A percentile compares a stretch with the other conserved stretches of the same genome.
phyloP scores from a whole-genome alignment of 306 rosid species.

The Fragaria vesca region DNA sequence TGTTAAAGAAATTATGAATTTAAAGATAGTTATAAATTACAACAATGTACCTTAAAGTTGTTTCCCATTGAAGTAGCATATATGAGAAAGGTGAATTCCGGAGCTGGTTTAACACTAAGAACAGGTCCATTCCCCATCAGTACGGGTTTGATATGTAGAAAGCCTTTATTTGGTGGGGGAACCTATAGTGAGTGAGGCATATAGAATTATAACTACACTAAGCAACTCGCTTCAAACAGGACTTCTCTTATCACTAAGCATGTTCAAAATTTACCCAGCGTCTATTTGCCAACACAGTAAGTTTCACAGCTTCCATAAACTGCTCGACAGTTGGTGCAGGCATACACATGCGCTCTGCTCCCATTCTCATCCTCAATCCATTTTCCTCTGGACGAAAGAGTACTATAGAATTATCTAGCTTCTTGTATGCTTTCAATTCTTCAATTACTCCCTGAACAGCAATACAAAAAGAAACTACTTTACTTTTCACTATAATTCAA shows the following conservation, averaged over 20 bases:
- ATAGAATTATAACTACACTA: background rate
- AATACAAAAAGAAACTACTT: background rate
- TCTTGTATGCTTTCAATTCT: conserved; percentile 29
- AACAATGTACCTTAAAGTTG: background rate
- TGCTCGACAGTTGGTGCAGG: conserved; percentile 43
- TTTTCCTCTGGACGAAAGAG: conserved; percentile 43
- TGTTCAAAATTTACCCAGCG: conserved; percentile 25
- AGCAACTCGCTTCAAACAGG: background rate
- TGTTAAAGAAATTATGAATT: background rate
- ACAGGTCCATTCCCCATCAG: conserved; percentile 20
- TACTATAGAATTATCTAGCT: conserved; percentile 22
- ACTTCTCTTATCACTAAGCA: background rate
- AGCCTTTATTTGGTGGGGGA: conserved; percentile 17
- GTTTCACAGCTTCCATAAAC: conserved; percentile 26
- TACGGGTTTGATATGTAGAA: conserved; percentile 16
- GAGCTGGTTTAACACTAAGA: conserved; percentile 13
- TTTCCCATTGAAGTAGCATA: conserved; percentile 12
- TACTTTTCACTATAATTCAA: background rate
- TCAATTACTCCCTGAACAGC: conserved; percentile 12
- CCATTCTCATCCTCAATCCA: conserved; percentile 41
- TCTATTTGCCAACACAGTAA: conserved; percentile 26
- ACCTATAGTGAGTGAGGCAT: background rate
- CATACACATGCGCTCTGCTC: conserved; percentile 46
- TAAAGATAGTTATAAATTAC: background rate
- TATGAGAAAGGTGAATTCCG: conserved; percentile 16